Evolutionary conservation across 129 eudicot species (phyloP), one percentile per base, ranked within the genome.

Genomic region (Lactuca saligna): DNA sequence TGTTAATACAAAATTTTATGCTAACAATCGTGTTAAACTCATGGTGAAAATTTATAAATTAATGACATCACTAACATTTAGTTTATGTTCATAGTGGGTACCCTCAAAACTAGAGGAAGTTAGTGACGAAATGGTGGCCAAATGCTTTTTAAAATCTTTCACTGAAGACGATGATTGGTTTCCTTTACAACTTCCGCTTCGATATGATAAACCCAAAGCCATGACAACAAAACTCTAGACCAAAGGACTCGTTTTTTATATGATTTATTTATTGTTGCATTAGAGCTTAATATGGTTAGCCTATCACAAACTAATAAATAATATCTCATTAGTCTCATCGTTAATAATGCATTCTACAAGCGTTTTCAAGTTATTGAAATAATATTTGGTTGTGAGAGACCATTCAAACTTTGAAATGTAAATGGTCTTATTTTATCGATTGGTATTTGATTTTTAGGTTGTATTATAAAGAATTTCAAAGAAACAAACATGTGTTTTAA

Each of bases 81-180:
- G 38, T 58, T 38, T 58, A 8, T 66, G 68, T 57, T 46, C 8
- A 68, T 46, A 75, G 80, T 75, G 80, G 80, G 75, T 29, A 33
- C 78, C 78, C 25, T 70, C 81, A 14, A 77, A 70, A 64, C 67
- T 77, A 9, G 81, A 70, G 72, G 72, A 63, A 0, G 61, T 70
- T 39, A 63, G 46, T 56, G 75, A 77, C 37, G 81, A 77, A 77
- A 77, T 70, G 81, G 72, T 77, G 71, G 61, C 49, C 1, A 63
- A 70, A 58, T 70, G 70, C 63, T 48, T 77, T 17, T 17, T 39
- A 1, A 20, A 11, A 56, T 66, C 75, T 3, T 65, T 61, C 25
- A 53, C 9, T 4, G 81, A 70, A 7, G 77, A 70, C 7, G 81
- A 70, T 50, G 81, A 77, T 33, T 77, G 76, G 75, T 17, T 49